Conservation (phyloP, 768 basidiomycete species). For the Boletus reticulatus region DNA sequence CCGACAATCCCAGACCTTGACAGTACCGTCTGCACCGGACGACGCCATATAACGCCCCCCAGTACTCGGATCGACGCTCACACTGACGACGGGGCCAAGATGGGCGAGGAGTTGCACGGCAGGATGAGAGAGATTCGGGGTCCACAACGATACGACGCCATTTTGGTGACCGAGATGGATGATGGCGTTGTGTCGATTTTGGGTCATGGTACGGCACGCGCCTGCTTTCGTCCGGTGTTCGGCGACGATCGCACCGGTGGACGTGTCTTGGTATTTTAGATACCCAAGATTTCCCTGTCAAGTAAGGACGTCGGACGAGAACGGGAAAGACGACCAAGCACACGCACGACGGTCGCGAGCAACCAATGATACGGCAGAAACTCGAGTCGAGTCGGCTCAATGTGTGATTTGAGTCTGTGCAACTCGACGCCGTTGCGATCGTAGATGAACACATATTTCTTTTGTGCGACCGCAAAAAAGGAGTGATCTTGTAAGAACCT, state of each 20-base stretch:
- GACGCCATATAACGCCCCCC: constrained; percentile 92
- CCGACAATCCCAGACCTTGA: constrained; percentile 96
- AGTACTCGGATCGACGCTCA: constrained; percentile 80
- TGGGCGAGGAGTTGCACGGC: constrained; percentile 92
- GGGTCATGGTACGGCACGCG: constrained; percentile 78
- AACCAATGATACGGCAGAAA: constrained; percentile 97
- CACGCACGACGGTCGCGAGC: constrained; percentile 74
- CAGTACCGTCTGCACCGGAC: constrained; percentile 78
- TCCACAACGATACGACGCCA: constrained; percentile 95
- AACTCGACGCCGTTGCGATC: constrained; percentile 92
- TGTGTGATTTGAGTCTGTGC: constrained; percentile 77
- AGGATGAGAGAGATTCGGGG: constrained; percentile 88
- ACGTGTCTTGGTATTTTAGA: constrained; percentile 96
- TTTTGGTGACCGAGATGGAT: constrained; percentile 95
- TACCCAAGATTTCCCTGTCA: constrained; percentile 81
- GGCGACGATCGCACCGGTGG: constrained; percentile 82
- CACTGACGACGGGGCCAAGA: constrained; percentile 77
- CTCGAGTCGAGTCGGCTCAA: constrained; percentile 88
- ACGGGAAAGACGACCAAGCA: neutral
- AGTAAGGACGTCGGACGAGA: neutral
- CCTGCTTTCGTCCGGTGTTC: constrained; percentile 92
- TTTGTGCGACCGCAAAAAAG: constrained; percentile 93
- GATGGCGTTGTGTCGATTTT: constrained; percentile 92
- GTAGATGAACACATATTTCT: constrained; percentile 95
- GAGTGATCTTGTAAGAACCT: constrained; percentile 93